Conservation (phyloP, 768 basidiomycete genomes). For the Phlegmacium glaucopus region DNA sequence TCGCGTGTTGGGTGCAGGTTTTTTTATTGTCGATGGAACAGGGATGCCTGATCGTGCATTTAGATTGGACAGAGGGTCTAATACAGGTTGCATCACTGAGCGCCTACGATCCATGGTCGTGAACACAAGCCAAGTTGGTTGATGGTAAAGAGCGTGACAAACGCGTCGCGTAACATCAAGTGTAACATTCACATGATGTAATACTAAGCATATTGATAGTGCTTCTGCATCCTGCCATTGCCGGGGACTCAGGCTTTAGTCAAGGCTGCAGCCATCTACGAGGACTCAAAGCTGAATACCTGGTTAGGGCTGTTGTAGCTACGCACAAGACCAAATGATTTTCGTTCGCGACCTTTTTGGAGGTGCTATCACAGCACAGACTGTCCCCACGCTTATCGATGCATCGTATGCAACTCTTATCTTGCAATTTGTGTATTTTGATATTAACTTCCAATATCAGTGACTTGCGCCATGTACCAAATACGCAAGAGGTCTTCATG, state of each 20-base stretch:
- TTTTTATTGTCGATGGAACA: constrained; percentile 73
- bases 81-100: constrained; percentile 53
- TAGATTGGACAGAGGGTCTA: constrained; percentile 43
- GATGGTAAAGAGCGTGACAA: constrained; percentile 17
- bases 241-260: no score
- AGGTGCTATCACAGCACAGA: constrained; percentile 68
- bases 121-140: neutral
- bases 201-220: no score
- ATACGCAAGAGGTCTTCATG: constrained; percentile 92
- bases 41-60: constrained; percentile 62
- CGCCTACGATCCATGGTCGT: constrained; percentile 50
- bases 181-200: no score
- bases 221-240: no score
- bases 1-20: constrained; percentile 52
- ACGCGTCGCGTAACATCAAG: constrained; percentile 27
- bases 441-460: constrained; percentile 22
- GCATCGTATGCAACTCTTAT: constrained; percentile 66
- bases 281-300: neutral
- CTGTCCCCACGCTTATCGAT: constrained; percentile 66
- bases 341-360: constrained; percentile 67
- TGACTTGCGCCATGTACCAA: constrained; percentile 78
- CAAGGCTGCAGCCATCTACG: neutral
- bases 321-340: constrained; percentile 4
- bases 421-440: neutral
- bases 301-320: neutral